Base-by-base conservation (phyloP, 306 rosid genomes). In the Cucumis cinereus region DNA sequence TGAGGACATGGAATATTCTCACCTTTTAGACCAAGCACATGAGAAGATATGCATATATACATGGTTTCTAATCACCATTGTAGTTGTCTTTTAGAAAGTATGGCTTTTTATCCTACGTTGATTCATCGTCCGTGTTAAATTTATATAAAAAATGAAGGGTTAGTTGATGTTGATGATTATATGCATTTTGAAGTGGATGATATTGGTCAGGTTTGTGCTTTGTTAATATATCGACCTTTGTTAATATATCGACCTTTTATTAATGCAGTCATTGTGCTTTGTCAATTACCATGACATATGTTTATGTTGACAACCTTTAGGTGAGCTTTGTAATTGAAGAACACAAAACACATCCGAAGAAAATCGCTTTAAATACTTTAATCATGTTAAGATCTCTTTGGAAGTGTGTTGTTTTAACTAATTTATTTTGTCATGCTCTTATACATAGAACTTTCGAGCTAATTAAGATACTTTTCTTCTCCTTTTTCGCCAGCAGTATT, bases 121-220 rank as follows among this genome's bases (percentile, higher is more conserved):
- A n/a, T n/a, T n/a, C n/a, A n/a, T n/a, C n/a, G n/a, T n/a, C n/a
- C n/a, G n/a, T n/a, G n/a, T n/a, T n/a, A n/a, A n/a, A n/a, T n/a
- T n/a, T n/a, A n/a, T n/a, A n/a, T n/a, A n/a, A n/a, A n/a, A n/a
- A 67, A 55, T 70, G 84, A 77, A 36, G 75, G 26, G 75, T 41
- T 38, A 52, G 75, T 58, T 17, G 28, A 23, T 77, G 75, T 45
- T 4, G 55, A 6, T 63, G 73, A 61, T 40, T 77, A 43, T 77
- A 83, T 67, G 12, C 79, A 17, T 81, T 38, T 83, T 66, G 93
- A 84, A 80, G 61, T 78, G 6, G 49, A 74, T 8, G 90, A 90
- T 57, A 83, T 88, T 66, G 86, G 86, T 50, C 81, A 73, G 98
- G 99, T 95, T 82, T 75, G 84, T 82, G 61, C 20, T 36, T 10